Evolutionary conservation across 2,329 filamentous ascomycete species (phyloP), one percentile per base, ranked within the genome.

Genomic region (Fragosphaeria purpurea): DNA sequence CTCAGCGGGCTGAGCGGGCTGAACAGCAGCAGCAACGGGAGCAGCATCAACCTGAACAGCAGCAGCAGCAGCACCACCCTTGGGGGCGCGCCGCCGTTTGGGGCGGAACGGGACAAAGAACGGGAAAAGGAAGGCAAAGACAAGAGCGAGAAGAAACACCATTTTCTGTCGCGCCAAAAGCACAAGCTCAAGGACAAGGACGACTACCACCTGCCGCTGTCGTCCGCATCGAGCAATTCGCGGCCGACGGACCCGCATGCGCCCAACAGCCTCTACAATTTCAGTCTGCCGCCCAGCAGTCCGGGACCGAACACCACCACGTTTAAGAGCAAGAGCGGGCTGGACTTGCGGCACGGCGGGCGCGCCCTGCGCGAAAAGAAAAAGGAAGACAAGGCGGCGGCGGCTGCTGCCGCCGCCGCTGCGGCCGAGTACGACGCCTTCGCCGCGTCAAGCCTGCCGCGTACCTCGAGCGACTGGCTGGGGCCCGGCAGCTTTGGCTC

Each of bases 291-390:
- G 1, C 76, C 83, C 7, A 88, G 83, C 53, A 88, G 85, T 53
- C 85, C 86, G 1, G 83, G 77, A 0, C 80, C 82, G 11, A 76
- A 74, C 47, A 76, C 73, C 48, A 76, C 74, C 32, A 73, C 77
- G 35, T 95, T 97, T 63, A 94, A 93, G 67, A 85, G 84, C 4
- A 86, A 93, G 61, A 91, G 86, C 53, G 86, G 85, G 0, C 71
- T 91, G 42, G 87, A 91, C 65, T 69, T 91, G 32, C 75, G 87
- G 47, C 86, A 91, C 67, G 87, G 85, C 41, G 86, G 83, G 1
- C 77, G 85, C 41, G 85, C 83, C 6, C 67, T 90, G 44, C 78
- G 86, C 39, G 88, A 95, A 62, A 95, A 91, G 71, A 85, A 84
- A 64, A 83, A 85, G 56, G 80, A 82, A 57, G 74, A 69, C 50